Evolutionary conservation across 257 asterid genomes (phyloP).

Genomic region (Catharanthus roseus): DNA sequence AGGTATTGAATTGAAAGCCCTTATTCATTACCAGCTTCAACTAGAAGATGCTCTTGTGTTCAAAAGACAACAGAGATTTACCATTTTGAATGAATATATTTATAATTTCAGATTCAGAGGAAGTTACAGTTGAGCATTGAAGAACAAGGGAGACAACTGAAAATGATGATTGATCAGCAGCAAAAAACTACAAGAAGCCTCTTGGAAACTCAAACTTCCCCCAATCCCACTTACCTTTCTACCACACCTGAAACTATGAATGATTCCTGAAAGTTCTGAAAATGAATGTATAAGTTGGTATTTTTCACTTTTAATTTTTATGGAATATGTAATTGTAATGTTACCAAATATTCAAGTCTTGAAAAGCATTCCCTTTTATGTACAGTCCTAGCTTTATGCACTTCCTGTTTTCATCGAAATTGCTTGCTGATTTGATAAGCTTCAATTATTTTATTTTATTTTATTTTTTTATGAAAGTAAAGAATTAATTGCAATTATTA

Average conservation of each 20-base stretch:
- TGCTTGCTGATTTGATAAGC: no score
- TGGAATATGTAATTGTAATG: no score
- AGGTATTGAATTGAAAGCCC: constrained; percentile 34
- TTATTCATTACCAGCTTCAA: neutral
- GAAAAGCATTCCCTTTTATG: no score
- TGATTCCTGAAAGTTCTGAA: constrained; percentile 33
- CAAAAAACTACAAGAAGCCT: constrained; percentile 33
- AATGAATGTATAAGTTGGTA: constrained; percentile 15
- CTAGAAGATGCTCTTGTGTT: neutral
- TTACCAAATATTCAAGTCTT: no score
- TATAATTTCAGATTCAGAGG: constrained; percentile 42
- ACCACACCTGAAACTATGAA: constrained; percentile 28
- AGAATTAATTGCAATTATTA: no score
- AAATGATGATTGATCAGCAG: constrained; percentile 60
- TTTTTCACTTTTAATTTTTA: neutral
- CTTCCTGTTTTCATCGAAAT: no score
- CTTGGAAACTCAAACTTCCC: constrained; percentile 27
- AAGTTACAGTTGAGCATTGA: constrained; percentile 64
- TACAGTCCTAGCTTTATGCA: no score
- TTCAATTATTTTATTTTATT: no score
- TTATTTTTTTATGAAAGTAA: no score
- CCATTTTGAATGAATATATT: neutral
- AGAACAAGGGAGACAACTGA: constrained; percentile 60
- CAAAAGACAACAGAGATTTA: neutral
- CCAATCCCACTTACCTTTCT: constrained; percentile 25